Evolutionary conservation across 345 rosid genomes (phyloP), one percentile per base, ranked within the genome.

Genomic region (Citrus sp.): DNA sequence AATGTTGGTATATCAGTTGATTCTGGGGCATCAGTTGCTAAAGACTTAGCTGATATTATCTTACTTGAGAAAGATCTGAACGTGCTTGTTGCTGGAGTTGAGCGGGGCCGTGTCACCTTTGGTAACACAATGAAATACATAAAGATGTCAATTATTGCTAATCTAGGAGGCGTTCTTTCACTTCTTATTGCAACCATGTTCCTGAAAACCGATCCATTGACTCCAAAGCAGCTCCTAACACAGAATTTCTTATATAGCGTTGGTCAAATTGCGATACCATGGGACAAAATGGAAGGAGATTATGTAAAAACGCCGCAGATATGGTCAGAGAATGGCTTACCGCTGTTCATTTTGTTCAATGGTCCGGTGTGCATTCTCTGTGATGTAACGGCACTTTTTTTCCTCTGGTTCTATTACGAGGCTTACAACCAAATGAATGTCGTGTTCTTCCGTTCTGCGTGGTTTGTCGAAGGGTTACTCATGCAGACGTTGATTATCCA

Each of bases 61-160:
- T 82, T 90, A 78, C 93, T 90, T 2, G 92, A 92, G 89, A 92
- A 90, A 79, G 93, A 92, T 76, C 86, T 92, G 12, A 92, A 86
- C 61, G 93, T 92, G 55, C 91, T 92, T 9, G 89, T 90, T 5
- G 87, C 86, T 4, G 96, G 96, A 70, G 96, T 92, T 24, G 96
- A 87, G 76, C 85, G 83, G 28, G 95, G 93, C 7, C 88, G 92
- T 28, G 81, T 84, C 3, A 90, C 95, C 16, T 88, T 85, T 22
- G 92, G 95, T 27, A 91, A 91, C 81, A 88, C 93, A 7, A 90
- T 90, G 90, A 91, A 91, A 85, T 92, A 90, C 87, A 86, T 92
- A 32, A 92, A 90, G 78, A 82, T 87, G 86, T 88, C 92, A 0
- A 92, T 92, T n/a, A 89, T 92, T 30, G 93, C 93, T 25, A 92